Evolutionary conservation across 495 filamentous ascomycete species (phyloP).

Genomic region (Aspergillus wentii): DNA sequence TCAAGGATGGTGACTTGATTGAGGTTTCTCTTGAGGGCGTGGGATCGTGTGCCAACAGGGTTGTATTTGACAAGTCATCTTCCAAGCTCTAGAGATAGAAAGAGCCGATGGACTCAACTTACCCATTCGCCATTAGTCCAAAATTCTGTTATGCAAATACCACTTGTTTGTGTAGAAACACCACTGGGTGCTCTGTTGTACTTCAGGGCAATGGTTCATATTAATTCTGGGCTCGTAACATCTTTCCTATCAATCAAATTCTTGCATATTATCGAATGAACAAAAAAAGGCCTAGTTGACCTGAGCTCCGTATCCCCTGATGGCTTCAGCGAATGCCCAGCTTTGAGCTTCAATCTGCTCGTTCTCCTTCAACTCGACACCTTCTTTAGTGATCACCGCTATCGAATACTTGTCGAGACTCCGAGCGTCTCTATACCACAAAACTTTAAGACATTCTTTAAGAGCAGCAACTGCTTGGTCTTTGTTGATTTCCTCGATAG

Average conservation of each 20-base stretch:
- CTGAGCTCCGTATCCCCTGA: slow-evolving; percentile 73
- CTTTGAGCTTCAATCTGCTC: slow-evolving; percentile 79
- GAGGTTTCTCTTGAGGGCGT: slow-evolving; percentile 69
- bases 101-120: neutral
- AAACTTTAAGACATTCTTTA: slow-evolving; percentile 93
- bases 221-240: neutral
- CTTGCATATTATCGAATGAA: slow-evolving; percentile 3
- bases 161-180: no score
- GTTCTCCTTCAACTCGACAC: slow-evolving; percentile 73
- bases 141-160: slow-evolving; percentile 6
- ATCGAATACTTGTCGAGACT: slow-evolving; percentile 88
- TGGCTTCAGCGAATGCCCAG: slow-evolving; percentile 93
- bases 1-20: slow-evolving; percentile 76
- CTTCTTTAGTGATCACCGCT: slow-evolving; percentile 78
- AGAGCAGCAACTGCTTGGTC: slow-evolving; percentile 77
- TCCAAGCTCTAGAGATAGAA: slow-evolving; percentile 42
- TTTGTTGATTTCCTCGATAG: slow-evolving; percentile 61
- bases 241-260: slow-evolving; percentile 7
- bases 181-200: no score
- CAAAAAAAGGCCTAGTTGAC: slow-evolving; percentile 36
- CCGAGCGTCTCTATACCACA: slow-evolving; percentile 95
- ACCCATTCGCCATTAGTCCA: no score
- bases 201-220: no score
- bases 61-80: slow-evolving; percentile 58
- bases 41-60: slow-evolving; percentile 64